Conservation (phyloP, 2,329 filamentous ascomycete species). For the Periconia sp. region DNA sequence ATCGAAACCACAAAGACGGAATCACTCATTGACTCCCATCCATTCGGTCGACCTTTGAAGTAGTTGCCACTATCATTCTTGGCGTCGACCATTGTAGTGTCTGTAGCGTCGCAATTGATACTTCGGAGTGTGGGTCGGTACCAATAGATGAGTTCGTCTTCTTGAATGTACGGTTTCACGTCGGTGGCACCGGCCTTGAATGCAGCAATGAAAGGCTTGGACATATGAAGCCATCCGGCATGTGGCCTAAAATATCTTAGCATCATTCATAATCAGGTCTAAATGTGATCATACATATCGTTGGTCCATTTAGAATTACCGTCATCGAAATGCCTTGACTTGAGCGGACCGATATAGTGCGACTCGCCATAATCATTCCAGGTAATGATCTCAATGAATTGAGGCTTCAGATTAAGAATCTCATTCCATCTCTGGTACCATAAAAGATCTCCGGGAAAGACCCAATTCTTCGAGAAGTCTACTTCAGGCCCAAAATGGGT, state of each 20-base stretch:
- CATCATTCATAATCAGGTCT: no score
- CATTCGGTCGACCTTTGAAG: conserved; percentile 42
- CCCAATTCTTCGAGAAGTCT: conserved; percentile 65
- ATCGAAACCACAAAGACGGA: conserved; percentile 59
- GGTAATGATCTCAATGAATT: conserved; percentile 61
- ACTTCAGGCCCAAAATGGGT: conserved; percentile 58
- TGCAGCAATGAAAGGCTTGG: conserved; percentile 61
- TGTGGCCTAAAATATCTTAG: conserved; percentile 44
- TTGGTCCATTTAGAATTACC: conserved; percentile 40
- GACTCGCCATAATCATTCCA: conserved; percentile 69
- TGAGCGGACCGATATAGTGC: conserved; percentile 57
- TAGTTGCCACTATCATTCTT: conserved; percentile 4
- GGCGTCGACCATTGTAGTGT: conserved; percentile 55
- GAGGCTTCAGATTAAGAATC: conserved; percentile 38
- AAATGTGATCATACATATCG: conserved; percentile 34
- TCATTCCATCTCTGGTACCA: conserved; percentile 58
- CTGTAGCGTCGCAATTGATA: conserved; percentile 46
- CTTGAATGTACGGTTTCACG: conserved; percentile 17
- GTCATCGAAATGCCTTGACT: conserved; percentile 42
- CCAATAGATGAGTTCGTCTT: conserved; percentile 62
- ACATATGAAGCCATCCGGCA: conserved; percentile 59
- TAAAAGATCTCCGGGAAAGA: conserved; percentile 66
- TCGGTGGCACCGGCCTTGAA: conserved; percentile 54
- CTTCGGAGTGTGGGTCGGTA: conserved; percentile 58
- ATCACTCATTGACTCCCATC: conserved; percentile 57